phyloP scores from a whole-genome alignment of 305 asterid species.

The Fraxinus dipetala region DNA sequence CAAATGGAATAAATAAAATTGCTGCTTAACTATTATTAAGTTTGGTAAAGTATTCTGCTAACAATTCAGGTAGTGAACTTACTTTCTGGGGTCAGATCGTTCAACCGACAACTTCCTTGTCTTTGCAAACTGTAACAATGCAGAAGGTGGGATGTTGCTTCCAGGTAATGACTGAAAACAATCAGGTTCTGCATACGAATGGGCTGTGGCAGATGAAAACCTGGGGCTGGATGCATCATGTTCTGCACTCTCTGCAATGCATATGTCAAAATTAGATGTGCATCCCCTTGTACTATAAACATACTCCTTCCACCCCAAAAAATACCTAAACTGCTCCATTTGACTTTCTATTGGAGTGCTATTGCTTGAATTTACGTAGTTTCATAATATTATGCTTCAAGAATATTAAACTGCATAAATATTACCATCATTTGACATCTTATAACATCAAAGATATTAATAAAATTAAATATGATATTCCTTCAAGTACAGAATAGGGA shows the following conservation, averaged over 20 bases:
- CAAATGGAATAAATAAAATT: not conserved
- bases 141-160: conserved; percentile 60
- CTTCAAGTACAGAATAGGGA: not conserved
- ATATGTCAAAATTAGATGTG: conserved; percentile 28
- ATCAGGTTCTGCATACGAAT: conserved; percentile 75
- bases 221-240: conserved; percentile 67
- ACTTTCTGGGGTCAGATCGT: conserved; percentile 92
- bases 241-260: conserved; percentile 48
- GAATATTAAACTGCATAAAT: not conserved
- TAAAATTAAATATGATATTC: not conserved
- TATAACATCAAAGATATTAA: not conserved
- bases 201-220: conserved; percentile 68
- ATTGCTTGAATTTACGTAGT: not conserved
- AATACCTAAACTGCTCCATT: not conserved
- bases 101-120: conserved; percentile 81
- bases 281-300: not conserved
- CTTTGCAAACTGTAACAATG: conserved; percentile 89
- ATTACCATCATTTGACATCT: not conserved
- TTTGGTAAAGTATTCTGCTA: not conserved
- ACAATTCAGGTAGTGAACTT: conserved; percentile 32
- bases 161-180: conserved; percentile 69
- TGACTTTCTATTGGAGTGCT: not conserved
- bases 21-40: not conserved
- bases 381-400: not conserved
- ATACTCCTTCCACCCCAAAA: not conserved